A percentile compares a stretch with the other conserved stretches of the same genome.
Conservation (phyloP, 192 early-diverging fungal genomes). For the Cetraspora pellucida region DNA sequence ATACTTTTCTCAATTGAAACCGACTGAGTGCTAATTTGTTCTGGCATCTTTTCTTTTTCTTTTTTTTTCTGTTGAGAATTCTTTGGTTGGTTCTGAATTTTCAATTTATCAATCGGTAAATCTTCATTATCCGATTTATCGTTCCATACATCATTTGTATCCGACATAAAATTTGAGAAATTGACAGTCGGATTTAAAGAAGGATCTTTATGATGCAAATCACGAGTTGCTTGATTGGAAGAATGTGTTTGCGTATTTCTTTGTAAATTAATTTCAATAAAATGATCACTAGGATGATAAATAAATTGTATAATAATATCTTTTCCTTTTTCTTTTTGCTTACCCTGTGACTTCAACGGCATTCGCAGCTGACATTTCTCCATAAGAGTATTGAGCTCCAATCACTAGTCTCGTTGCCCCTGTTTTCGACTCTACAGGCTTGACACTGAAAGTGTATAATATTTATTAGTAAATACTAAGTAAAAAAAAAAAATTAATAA, state of each 20-base stretch:
- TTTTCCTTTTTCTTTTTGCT: neutral
- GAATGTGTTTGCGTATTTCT: neutral
- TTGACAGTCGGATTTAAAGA: conserved; percentile 27
- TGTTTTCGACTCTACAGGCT: conserved; percentile 46
- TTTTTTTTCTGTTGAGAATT: neutral
- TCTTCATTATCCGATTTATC: conserved; percentile 40
- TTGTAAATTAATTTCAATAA: conserved; percentile 9
- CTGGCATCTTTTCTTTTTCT: conserved; percentile 7
- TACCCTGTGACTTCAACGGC: conserved; percentile 40
- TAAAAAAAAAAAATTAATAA: neutral
- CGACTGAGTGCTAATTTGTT: neutral
- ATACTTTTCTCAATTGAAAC: neutral
- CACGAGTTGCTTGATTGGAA: conserved; percentile 1
- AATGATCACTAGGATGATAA: neutral
- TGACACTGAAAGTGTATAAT: conserved; percentile 39
- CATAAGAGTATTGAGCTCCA: conserved; percentile 54
- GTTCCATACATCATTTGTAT: conserved; percentile 52
- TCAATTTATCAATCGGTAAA: conserved; percentile 9
- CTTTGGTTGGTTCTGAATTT: neutral
- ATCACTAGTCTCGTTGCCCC: conserved; percentile 46
- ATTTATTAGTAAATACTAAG: neutral
- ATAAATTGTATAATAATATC: neutral
- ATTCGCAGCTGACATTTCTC: conserved; percentile 35
- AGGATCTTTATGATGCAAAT: neutral
- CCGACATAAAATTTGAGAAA: conserved; percentile 43